These are phyloP conservation scores for Cyclotella baltica DNA, from an alignment of 108 stramenopile genomes.

Conservation along the genomic window DNA sequence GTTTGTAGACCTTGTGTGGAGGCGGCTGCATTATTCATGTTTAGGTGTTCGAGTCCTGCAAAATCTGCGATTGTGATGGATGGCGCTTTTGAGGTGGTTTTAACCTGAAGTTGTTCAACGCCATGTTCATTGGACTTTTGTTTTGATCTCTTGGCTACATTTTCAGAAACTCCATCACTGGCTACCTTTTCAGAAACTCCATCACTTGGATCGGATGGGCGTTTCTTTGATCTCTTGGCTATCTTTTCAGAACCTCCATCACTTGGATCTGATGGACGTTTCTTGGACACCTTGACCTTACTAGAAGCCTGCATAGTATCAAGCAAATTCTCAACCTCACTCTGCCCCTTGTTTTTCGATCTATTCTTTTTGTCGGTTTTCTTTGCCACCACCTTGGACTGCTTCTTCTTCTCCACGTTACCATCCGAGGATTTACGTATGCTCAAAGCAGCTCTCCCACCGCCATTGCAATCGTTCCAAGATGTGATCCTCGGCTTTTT, in stretches of 20 bases:
- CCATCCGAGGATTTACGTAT: not conserved
- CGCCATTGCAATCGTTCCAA: not conserved
- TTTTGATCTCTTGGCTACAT: slow-evolving; percentile 16
- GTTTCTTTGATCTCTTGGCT: slow-evolving; percentile 22
- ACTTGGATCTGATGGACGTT: slow-evolving; percentile 11
- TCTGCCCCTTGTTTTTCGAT: not conserved
- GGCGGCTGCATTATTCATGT: slow-evolving; percentile 45
- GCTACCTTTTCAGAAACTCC: too few species aligned
- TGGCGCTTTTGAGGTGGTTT: not conserved
- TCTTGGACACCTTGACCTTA: slow-evolving; percentile 8
- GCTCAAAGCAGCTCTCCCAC: not conserved
- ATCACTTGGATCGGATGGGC: slow-evolving; percentile 9
- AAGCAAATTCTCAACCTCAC: slow-evolving; percentile 8
- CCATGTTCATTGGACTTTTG: not conserved
- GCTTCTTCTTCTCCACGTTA: not conserved
- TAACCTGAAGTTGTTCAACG: not conserved
- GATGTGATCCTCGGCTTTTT: not conserved
- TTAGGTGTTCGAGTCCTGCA: slow-evolving; percentile 39
- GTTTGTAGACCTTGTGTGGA: slow-evolving; percentile 36
- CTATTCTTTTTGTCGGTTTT: not conserved
- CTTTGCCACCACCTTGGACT: not conserved
- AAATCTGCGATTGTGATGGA: slow-evolving; percentile 31
- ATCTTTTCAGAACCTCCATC: not conserved
- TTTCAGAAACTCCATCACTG: too few species aligned
- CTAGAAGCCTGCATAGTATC: slow-evolving; percentile 3